A percentile compares a stretch with the other conserved stretches of the same genome.
Conservation (phyloP, 1,139 yeast species). For the Taphrina populina region DNA sequence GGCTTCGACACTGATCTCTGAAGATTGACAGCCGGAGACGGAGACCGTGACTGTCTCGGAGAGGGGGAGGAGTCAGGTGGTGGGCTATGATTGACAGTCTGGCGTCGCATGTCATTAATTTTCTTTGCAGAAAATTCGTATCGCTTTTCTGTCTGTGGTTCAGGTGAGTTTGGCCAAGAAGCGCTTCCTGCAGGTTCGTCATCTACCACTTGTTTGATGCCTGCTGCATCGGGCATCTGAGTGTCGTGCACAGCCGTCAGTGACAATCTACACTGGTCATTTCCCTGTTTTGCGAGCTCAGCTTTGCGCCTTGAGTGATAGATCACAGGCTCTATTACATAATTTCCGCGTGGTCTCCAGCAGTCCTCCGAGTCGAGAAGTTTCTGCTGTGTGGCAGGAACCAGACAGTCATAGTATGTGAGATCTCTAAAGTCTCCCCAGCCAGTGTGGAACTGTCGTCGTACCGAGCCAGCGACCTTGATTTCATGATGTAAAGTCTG, state of each 20-base stretch:
- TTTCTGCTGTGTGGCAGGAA: constrained; percentile 10
- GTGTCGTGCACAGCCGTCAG: background rate
- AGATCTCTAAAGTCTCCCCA: constrained; percentile 26
- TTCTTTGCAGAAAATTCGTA: background rate
- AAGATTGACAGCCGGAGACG: background rate
- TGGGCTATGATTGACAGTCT: constrained; percentile 4
- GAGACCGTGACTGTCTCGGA: background rate
- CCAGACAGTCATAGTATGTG: constrained; percentile 15
- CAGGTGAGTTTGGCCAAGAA: constrained; percentile 11
- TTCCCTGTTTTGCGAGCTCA: background rate
- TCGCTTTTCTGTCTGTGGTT: background rate
- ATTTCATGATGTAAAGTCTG: too few relatives aligned
- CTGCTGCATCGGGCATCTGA: background rate
- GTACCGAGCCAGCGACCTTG: too few relatives aligned
- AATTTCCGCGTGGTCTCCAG: constrained; percentile 21
- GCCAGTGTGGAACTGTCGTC: constrained; percentile 16
- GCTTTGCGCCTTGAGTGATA: background rate
- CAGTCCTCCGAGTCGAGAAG: constrained; percentile 20
- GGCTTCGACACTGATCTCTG: background rate
- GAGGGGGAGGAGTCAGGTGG: constrained; percentile 20
- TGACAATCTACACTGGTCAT: background rate
- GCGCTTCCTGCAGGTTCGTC: background rate
- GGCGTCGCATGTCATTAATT: background rate
- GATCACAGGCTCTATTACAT: constrained; percentile 16
- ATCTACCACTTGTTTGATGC: background rate